Evolutionary conservation across 78 protist species (phyloP), one percentile per base, ranked within the genome.

Genomic region (Chrysochromulina tobinii): DNA sequence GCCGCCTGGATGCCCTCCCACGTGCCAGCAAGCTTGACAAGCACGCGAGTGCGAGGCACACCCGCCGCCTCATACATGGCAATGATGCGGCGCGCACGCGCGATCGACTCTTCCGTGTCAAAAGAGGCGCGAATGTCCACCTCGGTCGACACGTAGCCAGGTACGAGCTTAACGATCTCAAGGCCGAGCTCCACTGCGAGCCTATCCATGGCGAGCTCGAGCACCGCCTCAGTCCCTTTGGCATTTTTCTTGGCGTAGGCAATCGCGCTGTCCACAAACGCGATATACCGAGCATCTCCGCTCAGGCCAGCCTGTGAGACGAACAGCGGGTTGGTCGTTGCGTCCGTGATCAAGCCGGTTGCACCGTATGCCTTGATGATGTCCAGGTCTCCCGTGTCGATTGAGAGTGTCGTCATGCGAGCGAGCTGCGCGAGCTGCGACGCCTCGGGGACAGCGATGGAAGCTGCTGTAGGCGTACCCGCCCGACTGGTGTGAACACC

Each of bases 1-100:
- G 79, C 79, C 5, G 93, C 89, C 68, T 17, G 14, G 69, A 90
- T 57, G 53, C 93, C 93, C 79, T 90, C 93, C 93, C 93, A 90
- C 84, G 93, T 90, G 21, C 75, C 89, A n/a, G 92, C 92, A 55
- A 77, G 73, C 87, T 73, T 77, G 88, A 90, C 12, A 23, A 90
- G 92, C 57, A 77, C 18, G 77, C 73, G 87, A 51, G 77, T 0
- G 48, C 61, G 58, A n/a, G 17, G 21, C 64, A 90, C 81, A 20
- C 93, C 93, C 67, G 27, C 89, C 3, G 53, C 89, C 61, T 79
- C 89, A 84, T 90, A 90, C 93, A 90, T 90, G 53, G 12, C 57
- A 25, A 90, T 90, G 73, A 90, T 79, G 20, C 93, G 27, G 27
- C 88, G 73, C 27, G 93, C 93, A 48, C 93, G 93, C 53, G 2